Evolutionary conservation across 352 stramenopile species (phyloP).

Genomic region (Phytophthora foliorum): DNA sequence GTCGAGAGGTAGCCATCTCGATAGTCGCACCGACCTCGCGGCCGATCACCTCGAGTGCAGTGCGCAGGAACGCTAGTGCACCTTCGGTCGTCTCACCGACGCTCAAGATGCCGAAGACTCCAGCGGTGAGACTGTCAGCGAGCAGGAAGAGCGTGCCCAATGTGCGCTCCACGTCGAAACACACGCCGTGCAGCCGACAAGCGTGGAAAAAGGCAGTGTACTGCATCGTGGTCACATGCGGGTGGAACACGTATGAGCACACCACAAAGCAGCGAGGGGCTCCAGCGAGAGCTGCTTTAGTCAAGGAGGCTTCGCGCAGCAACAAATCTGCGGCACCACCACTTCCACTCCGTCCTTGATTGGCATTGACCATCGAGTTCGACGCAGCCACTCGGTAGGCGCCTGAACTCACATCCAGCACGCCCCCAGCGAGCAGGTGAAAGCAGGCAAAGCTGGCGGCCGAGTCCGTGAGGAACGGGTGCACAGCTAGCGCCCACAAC

Average conservation of each 20-base stretch:
- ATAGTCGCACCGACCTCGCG: slow-evolving; percentile 65
- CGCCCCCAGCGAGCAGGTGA: slow-evolving; percentile 65
- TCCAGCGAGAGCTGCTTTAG: slow-evolving; percentile 21
- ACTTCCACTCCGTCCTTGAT: slow-evolving; percentile 9
- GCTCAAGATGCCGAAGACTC: slow-evolving; percentile 78
- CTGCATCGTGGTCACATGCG: slow-evolving; percentile 80
- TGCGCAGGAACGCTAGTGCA: slow-evolving; percentile 68
- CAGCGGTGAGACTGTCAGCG: slow-evolving; percentile 81
- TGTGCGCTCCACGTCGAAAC: slow-evolving; percentile 80
- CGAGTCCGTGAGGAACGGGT: slow-evolving; percentile 84
- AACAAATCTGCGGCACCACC: slow-evolving; percentile 19
- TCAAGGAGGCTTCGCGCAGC: slow-evolving; percentile 37
- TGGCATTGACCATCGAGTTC: slow-evolving; percentile 1
- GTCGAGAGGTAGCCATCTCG: slow-evolving; percentile 25
- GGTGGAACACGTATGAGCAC: slow-evolving; percentile 83
- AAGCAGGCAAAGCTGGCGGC: slow-evolving; percentile 79
- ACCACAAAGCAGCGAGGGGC: slow-evolving; percentile 69
- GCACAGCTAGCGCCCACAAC: slow-evolving; percentile 80
- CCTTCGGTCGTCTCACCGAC: slow-evolving; percentile 61
- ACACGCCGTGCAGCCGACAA: slow-evolving; percentile 89
- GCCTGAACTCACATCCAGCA: slow-evolving; percentile 37
- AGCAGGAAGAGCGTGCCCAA: slow-evolving; percentile 83
- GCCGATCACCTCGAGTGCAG: slow-evolving; percentile 79
- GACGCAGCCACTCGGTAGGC: slow-evolving; percentile 19
- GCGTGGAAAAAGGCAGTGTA: slow-evolving; percentile 90